These are phyloP conservation scores for Tremella mesenterica DNA, from an alignment of 768 basidiomycete species.

Conservation along the genomic window DNA sequence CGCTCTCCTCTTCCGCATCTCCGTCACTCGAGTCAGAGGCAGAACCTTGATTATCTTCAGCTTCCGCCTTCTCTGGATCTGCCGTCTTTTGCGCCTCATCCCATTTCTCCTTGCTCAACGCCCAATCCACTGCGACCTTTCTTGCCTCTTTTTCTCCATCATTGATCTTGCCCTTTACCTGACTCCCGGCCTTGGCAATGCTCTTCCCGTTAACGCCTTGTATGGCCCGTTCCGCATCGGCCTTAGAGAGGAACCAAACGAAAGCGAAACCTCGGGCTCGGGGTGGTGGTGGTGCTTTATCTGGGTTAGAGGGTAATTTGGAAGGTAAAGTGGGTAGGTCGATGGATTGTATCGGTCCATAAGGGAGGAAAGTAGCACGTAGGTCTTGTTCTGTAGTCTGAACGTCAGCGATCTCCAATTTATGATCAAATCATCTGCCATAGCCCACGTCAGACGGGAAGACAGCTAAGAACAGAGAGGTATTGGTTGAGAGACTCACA, in stretches of 20 bases:
- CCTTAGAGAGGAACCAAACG: slow-evolving; percentile 80
- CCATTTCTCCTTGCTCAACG: slow-evolving; percentile 87
- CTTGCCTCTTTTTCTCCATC: slow-evolving; percentile 50
- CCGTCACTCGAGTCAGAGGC: slow-evolving; percentile 8
- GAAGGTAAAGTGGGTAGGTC: slow-evolving; percentile 56
- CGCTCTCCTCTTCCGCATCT: slow-evolving; percentile 1
- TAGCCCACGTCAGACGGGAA: neutral
- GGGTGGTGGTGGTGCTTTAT: slow-evolving; percentile 38
- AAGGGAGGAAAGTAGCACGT: slow-evolving; percentile 72
- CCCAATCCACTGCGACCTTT: slow-evolving; percentile 90
- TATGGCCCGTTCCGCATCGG: slow-evolving; percentile 74
- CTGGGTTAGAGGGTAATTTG: slow-evolving; percentile 38
- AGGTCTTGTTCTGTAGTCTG: slow-evolving; percentile 74
- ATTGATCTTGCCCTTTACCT: slow-evolving; percentile 52
- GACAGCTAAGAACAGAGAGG: neutral
- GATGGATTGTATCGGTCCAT: slow-evolving; percentile 78
- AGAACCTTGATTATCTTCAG: slow-evolving; percentile 18
- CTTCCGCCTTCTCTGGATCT: slow-evolving; percentile 40
- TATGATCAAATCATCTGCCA: neutral
- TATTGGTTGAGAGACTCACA: slow-evolving; percentile 33
- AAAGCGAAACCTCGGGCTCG: slow-evolving; percentile 77
- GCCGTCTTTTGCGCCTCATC: slow-evolving; percentile 59
- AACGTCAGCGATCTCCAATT: neutral
- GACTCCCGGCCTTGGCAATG: slow-evolving; percentile 49
- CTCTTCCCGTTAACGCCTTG: slow-evolving; percentile 68